Evolutionary conservation across 1,139 yeast species (phyloP), one percentile per base, ranked within the genome.

Genomic region (Scheffersomyces stambukii): DNA sequence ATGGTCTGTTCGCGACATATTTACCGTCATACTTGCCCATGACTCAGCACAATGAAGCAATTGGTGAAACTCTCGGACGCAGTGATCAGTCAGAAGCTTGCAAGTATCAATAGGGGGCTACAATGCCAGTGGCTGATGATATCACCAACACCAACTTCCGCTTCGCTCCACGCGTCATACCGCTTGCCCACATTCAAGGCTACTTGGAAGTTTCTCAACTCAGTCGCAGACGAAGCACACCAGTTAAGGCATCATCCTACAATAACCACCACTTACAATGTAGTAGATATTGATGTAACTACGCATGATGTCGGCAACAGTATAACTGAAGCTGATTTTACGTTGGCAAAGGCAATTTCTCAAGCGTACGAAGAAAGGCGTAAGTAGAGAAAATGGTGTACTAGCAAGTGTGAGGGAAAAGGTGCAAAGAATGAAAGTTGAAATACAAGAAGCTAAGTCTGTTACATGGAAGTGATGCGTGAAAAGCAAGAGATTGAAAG

Each of bases 171-270:
- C n/a, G n/a, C n/a, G n/a, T n/a, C n/a, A n/a, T 70, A 67, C 42
- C 52, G 48, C 23, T 67, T 81, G 42, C 60, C 56, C 30, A 63
- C 65, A 24, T 81, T 70, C 46, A 76, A 75, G 33, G 62, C 64
- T 19, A 78, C 89, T 0, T 79, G 88, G 85, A 57, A 45, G 5
- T 82, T 82, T 45, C 57, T 85, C 15, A 78, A 75, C 16, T 67
- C 68, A 31, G 71, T 83, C 2, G 76, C 88, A 2, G 56, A 74
- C 55, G 58, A 75, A 25, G 70, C 86, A 1, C 83, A 81, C 46
- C 44, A 60, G 2, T 54, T 62, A 45, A 80, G 77, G 16, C 95
- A 85, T 45, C 95, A 85, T 48, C 94, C 95, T 0, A 75, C 77
- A 0, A 75, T 81, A 4, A 60, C 60, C 1, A 80, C 80, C 2